Percentiles rank a stretch among this genome's conserved stretches.
Evolutionary conservation across 2,329 filamentous ascomycete genomes (phyloP).

Genomic region (Sarocladium oryzae): DNA sequence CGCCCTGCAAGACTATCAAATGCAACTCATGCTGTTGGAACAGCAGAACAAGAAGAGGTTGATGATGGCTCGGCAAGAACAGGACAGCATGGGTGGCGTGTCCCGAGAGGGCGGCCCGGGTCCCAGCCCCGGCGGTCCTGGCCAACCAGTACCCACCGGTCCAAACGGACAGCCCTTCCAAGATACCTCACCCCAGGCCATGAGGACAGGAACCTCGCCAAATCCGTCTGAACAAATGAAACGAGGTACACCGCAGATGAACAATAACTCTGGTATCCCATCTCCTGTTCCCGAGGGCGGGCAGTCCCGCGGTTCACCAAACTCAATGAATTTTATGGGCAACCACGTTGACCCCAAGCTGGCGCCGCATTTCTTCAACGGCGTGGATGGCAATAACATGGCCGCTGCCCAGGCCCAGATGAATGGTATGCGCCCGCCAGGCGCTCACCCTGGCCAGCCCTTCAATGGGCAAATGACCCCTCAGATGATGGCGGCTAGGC

Average conservation of each 20-base stretch:
- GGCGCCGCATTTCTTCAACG: conserved; percentile 55
- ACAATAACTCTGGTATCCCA: conserved; percentile 55
- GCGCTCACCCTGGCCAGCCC: conserved; percentile 54
- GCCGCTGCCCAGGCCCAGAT: conserved; percentile 44
- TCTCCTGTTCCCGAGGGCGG: conserved; percentile 65
- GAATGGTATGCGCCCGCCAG: conserved; percentile 64
- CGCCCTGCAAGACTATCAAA: conserved; percentile 73
- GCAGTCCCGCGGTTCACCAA: conserved; percentile 61
- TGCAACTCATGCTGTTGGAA: conserved; percentile 75
- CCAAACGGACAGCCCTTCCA: conserved; percentile 59
- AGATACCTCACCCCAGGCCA: conserved; percentile 63
- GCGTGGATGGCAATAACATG: conserved; percentile 50
- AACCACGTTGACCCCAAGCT: conserved; percentile 57
- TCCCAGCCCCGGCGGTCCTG: conserved; percentile 47
- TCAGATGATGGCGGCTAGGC: conserved; percentile 44
- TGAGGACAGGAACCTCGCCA: conserved; percentile 64
- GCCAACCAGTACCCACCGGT: conserved; percentile 37
- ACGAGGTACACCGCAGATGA: conserved; percentile 69
- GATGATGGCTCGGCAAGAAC: conserved; percentile 72
- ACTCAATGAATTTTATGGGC: conserved; percentile 56
- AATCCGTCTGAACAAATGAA: conserved; percentile 76
- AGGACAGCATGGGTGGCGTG: conserved; percentile 50
- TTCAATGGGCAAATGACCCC: conserved; percentile 54
- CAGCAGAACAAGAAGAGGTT: conserved; percentile 75
- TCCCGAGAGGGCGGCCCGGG: conserved; percentile 42